Percentiles rank a stretch among this genome's conserved stretches.
Evolutionary conservation across 2,329 filamentous ascomycete species (phyloP).

Genomic region (Chalaropsis ovoidea): DNA sequence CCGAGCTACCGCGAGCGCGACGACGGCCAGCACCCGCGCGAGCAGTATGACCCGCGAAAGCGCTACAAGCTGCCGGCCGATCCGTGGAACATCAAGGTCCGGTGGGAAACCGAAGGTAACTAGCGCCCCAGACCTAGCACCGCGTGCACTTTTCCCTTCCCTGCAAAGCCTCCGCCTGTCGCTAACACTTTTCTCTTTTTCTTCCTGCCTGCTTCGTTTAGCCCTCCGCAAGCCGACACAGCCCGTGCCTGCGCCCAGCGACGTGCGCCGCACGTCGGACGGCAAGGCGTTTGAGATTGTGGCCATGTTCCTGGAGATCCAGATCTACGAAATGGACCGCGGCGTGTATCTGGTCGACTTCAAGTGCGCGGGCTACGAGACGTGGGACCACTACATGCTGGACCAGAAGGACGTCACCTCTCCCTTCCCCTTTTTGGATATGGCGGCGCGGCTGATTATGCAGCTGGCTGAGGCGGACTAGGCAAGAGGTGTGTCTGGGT

Average conservation of each 20-base stretch:
- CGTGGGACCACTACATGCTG: slow-evolving; percentile 57
- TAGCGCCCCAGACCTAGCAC: too few relatives aligned
- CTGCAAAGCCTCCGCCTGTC: neutral
- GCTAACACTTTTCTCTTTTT: slow-evolving; percentile 1
- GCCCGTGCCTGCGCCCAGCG: slow-evolving; percentile 12
- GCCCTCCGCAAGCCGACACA: slow-evolving; percentile 23
- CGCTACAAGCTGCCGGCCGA: slow-evolving; percentile 84
- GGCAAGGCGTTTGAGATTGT: slow-evolving; percentile 48
- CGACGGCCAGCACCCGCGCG: slow-evolving; percentile 34
- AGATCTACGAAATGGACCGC: slow-evolving; percentile 87
- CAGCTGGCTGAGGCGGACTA: slow-evolving; percentile 75
- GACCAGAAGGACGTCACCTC: slow-evolving; percentile 93
- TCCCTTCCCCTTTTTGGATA: slow-evolving; percentile 90
- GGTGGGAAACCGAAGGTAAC: slow-evolving; percentile 73
- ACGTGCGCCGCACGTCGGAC: slow-evolving; percentile 32
- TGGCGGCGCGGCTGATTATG: slow-evolving; percentile 84
- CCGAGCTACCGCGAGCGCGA: slow-evolving; percentile 38
- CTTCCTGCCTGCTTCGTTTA: neutral
- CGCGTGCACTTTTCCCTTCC: too few relatives aligned
- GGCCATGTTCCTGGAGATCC: slow-evolving; percentile 92
- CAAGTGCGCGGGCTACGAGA: slow-evolving; percentile 96
- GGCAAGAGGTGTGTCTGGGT: neutral
- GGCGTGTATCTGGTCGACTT: slow-evolving; percentile 95
- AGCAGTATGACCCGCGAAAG: slow-evolving; percentile 40
- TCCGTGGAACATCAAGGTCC: slow-evolving; percentile 86